Conservation (phyloP, 345 rosid genomes). For the Gossypium turneri region DNA sequence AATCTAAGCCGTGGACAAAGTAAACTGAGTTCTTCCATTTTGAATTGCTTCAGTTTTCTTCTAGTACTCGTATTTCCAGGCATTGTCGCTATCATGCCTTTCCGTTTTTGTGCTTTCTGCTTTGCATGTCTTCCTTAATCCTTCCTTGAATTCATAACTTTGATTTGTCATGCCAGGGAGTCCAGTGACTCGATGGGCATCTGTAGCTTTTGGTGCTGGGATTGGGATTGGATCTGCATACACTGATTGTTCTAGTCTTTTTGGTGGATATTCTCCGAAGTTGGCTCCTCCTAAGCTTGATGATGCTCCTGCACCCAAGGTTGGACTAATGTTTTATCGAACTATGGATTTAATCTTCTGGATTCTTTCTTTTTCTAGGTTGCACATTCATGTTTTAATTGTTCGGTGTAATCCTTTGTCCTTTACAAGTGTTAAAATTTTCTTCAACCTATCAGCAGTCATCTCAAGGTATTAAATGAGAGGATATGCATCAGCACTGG, state of each 20-base stretch:
- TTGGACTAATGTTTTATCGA: constrained; percentile 16
- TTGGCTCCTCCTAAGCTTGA: constrained; percentile 37
- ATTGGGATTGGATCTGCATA: constrained; percentile 88
- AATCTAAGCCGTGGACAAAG: not conserved
- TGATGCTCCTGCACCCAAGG: constrained; percentile 47
- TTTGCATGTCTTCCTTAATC: not conserved
- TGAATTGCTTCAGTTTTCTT: not conserved
- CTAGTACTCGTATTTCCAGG: not conserved
- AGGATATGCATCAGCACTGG: not conserved
- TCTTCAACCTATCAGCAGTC: not conserved
- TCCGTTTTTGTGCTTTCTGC: not conserved
- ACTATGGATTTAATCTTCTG: not conserved
- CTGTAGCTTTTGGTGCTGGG: constrained; percentile 92
- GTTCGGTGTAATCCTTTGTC: not conserved
- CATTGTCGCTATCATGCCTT: not conserved
- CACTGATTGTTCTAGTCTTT: constrained; percentile 59
- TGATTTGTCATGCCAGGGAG: constrained; percentile 46
- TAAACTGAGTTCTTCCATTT: not conserved
- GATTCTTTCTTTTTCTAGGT: not conserved
- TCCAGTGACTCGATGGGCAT: constrained; percentile 79
- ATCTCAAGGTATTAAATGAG: not conserved
- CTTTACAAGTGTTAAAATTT: not conserved
- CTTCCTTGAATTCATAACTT: not conserved
- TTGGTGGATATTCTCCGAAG: constrained; percentile 49
- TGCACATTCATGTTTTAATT: not conserved